phyloP scores from a whole-genome alignment of 305 asterid species.

The Solanum hybrid region DNA sequence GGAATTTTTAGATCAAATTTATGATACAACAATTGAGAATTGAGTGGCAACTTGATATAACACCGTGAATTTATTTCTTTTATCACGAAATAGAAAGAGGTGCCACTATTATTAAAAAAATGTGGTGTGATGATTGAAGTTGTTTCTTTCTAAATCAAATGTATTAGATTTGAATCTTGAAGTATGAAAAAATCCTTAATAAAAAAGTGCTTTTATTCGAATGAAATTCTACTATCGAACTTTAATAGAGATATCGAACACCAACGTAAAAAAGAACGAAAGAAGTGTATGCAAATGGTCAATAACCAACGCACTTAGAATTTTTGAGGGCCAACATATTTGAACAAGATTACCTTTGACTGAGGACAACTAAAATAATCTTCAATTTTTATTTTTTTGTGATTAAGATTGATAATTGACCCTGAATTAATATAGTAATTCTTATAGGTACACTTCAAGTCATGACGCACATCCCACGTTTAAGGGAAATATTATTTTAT shows the following conservation, averaged over 20 bases:
- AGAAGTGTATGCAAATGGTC: neutral
- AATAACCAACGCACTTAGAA: neutral
- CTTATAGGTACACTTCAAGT: neutral
- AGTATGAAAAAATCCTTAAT: too few species aligned
- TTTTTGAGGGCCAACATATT: neutral
- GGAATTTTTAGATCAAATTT: neutral
- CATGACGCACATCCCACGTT: neutral
- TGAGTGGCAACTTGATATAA: neutral
- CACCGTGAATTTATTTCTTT: neutral
- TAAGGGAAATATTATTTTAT: neutral
- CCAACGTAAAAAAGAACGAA: too few species aligned
- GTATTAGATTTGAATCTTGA: neutral
- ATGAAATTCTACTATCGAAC: fast-evolving
- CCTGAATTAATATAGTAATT: neutral
- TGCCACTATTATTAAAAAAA: fast-evolving
- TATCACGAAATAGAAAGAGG: neutral
- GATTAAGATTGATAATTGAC: neutral
- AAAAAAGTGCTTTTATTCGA: fast-evolving
- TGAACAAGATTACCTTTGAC: neutral
- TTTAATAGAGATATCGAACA: too few species aligned
- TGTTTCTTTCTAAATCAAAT: too few species aligned
- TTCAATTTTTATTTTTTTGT: neutral
- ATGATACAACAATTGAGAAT: neutral
- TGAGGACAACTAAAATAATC: neutral
- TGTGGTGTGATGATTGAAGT: fast-evolving